Evolutionary conservation across 176 grass and related monocot species (phyloP).

Genomic region (Poa annua): DNA sequence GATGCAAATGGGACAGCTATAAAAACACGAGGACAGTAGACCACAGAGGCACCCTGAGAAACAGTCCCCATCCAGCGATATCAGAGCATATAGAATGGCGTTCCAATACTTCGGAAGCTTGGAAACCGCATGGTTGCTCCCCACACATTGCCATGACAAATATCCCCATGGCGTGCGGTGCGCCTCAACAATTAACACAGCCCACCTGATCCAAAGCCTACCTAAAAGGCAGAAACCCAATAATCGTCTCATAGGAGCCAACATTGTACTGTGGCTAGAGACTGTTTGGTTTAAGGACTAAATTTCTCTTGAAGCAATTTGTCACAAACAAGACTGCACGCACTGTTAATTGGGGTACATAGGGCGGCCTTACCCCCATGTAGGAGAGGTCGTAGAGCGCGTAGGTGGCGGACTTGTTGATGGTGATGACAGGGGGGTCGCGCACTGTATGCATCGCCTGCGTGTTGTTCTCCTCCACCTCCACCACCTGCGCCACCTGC

Average conservation of each 20-base stretch:
- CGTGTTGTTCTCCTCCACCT: conserved; percentile 60
- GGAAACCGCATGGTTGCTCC: not conserved
- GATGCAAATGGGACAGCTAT: not conserved
- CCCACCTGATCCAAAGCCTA: not conserved
- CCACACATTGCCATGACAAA: not conserved
- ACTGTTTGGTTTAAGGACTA: not conserved
- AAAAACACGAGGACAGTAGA: not conserved
- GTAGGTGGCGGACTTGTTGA: conserved; percentile 67
- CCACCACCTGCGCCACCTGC: conserved; percentile 61
- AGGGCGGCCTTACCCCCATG: conserved; percentile 52
- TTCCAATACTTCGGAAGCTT: not conserved
- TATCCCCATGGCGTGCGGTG: not conserved
- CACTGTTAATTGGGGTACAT: not conserved
- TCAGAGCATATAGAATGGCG: conserved; percentile 3
- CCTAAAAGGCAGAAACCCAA: not conserved
- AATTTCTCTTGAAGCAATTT: not conserved
- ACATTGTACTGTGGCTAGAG: not conserved
- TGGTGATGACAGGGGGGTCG: conserved; percentile 64
- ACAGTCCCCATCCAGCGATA: not conserved
- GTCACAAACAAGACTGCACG: not conserved
- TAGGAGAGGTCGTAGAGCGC: conserved; percentile 65
- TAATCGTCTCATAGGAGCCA: not conserved
- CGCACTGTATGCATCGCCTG: conserved; percentile 49
- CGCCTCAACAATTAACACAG: not conserved
- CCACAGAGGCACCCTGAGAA: not conserved